phyloP scores from a whole-genome alignment of 139 green algal species.

The Zygnema circumcarinatum region DNA sequence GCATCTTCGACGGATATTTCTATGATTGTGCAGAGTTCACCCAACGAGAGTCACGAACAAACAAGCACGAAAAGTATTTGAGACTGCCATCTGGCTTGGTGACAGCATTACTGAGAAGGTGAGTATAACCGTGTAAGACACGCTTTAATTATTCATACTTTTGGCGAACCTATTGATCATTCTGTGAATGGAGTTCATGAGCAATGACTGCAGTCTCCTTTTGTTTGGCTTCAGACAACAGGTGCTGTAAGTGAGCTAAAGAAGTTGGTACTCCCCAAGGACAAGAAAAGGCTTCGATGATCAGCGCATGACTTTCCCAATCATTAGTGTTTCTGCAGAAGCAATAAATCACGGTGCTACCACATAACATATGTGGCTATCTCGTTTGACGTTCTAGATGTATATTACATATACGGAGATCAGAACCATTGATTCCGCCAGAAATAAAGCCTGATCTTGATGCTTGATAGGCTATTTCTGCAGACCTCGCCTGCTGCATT shows the following conservation, averaged over 20 bases:
- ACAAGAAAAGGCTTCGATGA: background rate
- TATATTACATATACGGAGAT: background rate
- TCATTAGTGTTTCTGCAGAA: background rate
- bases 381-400: background rate
- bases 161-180: background rate
- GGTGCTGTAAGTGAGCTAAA: background rate
- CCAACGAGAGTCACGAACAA: conserved; percentile 6
- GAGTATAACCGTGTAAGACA: too few relatives aligned
- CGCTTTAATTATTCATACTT: too few relatives aligned
- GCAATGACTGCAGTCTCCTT: background rate
- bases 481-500: background rate
- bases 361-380: background rate
- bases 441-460: too few relatives aligned
- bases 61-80: background rate
- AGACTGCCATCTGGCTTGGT: conserved; percentile 2
- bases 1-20: too few relatives aligned
- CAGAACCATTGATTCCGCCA: too few relatives aligned
- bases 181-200: background rate
- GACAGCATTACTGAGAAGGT: conserved; percentile 1
- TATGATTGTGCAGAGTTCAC: conserved; percentile 12
- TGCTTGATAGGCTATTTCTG: too few relatives aligned
- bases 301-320: too few relatives aligned
- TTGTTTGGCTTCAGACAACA: background rate
- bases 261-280: background rate
- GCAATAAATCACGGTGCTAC: background rate